Evolutionary conservation across 805 yeast genomes (phyloP), one percentile per base, ranked within the genome.

Genomic region (Ogataea neopini): DNA sequence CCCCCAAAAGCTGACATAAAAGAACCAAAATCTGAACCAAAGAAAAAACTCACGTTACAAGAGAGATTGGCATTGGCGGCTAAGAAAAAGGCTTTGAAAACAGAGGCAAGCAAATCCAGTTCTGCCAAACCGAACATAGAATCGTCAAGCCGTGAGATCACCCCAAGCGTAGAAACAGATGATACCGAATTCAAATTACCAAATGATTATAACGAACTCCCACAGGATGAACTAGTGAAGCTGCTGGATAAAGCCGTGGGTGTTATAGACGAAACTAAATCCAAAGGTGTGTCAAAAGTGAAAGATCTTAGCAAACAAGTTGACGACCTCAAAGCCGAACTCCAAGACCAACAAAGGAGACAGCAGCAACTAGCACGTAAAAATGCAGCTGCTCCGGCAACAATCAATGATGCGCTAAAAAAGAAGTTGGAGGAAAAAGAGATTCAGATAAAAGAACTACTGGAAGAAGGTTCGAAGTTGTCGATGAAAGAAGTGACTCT

Each of bases 51-150:
- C 15, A 83, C 96, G 0, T 72, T 92, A 55, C 95, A 88, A 59
- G 96, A 91, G 59, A 74, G 97, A 51, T 72, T 91, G 44, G 95
- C 94, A 1, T 66, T 82, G 51, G 97, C 97, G 1, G 89, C 96
- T 6, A 71, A 72, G 26, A 65, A 63, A 44, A 70, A 66, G 38
- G 50, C 54, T 14, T n/a, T 46, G 2, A 37, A 51, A 15, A 43
- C 42, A 22, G 48, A 47, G 32, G 38, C 40, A 13, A 35, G 30
- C 25, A 18, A 43, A 3, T 30, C 44, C 3, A 37, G 15, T 4
- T 44, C 50, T 23, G 44, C 47, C 19, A 40, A 34, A 23, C 23
- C 35, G 10, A 50, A 50, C 26, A 10, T 37, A 4, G 53, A 50
- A 10, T 43, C 25, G 25, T 25, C 35, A n/a, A 38, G 25, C 14